Evolutionary conservation across 163 green algal species (phyloP).

Genomic region (Prototheca wickerhamii): DNA sequence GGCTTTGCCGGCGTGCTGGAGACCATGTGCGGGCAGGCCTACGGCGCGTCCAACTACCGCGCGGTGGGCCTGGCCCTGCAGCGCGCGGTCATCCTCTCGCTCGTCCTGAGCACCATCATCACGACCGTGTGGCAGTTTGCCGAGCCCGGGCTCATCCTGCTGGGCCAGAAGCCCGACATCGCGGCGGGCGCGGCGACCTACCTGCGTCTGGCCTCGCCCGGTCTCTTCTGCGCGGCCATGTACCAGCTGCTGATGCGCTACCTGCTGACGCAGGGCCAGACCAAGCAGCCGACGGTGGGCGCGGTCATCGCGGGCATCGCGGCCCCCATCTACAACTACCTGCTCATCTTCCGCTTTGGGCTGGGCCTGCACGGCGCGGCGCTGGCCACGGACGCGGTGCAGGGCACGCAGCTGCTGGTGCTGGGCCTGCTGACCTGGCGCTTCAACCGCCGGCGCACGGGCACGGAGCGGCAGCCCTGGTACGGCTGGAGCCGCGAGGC

Average conservation of each 20-base stretch:
- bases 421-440: constrained; percentile 11
- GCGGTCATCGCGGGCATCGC: constrained; percentile 10
- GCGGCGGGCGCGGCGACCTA: constrained; percentile 10
- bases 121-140: constrained; percentile 18
- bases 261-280: constrained; percentile 31
- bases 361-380: constrained; percentile 34
- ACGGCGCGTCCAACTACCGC: constrained; percentile 23
- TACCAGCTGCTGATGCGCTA: constrained; percentile 36
- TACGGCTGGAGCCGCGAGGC: constrained; percentile 28
- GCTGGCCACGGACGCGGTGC: constrained; percentile 14
- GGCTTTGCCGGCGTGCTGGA: constrained; percentile 35
- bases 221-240: constrained; percentile 21
- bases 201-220: constrained; percentile 16
- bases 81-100: constrained; percentile 15
- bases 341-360: constrained; percentile 24
- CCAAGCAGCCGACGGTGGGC: constrained; percentile 16
- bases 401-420: constrained; percentile 20
- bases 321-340: constrained; percentile 27
- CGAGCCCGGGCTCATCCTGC: constrained; percentile 17
- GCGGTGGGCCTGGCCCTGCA: constrained; percentile 27
- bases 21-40: constrained; percentile 36
- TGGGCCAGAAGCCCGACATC: constrained; percentile 24
- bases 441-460: constrained; percentile 13
- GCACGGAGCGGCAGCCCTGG: constrained; percentile 30
- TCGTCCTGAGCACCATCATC: constrained; percentile 8